Evolutionary conservation across 805 yeast species (phyloP).

Genomic region (Danielia reshetovae): DNA sequence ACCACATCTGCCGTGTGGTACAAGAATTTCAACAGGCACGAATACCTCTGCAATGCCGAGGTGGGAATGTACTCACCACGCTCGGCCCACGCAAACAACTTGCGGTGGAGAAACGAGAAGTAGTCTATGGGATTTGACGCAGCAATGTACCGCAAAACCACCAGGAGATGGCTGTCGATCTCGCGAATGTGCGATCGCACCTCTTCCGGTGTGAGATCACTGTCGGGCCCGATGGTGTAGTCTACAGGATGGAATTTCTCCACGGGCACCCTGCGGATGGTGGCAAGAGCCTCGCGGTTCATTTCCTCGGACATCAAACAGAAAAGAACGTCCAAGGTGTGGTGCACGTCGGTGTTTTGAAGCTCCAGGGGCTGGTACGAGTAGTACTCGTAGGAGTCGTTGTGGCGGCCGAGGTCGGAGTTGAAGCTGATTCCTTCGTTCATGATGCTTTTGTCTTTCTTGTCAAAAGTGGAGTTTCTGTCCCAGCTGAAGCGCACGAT

Average conservation of each 20-base stretch:
- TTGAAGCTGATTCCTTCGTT: conserved; percentile 9
- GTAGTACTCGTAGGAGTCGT: conserved; percentile 25
- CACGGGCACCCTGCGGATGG: conserved; percentile 17
- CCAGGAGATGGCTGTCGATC: conserved; percentile 31
- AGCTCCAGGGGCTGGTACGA: conserved; percentile 27
- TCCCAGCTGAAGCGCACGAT: conserved; percentile 30
- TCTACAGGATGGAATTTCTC: conserved; percentile 2
- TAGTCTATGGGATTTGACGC: conserved; percentile 34
- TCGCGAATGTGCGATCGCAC: conserved; percentile 17
- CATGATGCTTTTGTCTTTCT: not conserved
- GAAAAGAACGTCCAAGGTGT: conserved; percentile 27
- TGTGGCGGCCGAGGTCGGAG: conserved; percentile 8
- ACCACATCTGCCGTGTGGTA: conserved; percentile 27
- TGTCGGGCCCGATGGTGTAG: conserved; percentile 4
- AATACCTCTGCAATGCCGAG: conserved; percentile 25
- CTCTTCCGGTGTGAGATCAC: conserved; percentile 4
- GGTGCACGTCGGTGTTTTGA: conserved; percentile 17
- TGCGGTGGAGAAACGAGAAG: conserved; percentile 21
- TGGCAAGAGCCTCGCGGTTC: conserved; percentile 24
- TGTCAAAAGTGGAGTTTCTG: conserved; percentile 7
- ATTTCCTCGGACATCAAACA: conserved; percentile 28
- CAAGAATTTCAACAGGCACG: conserved; percentile 31
- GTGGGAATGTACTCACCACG: conserved; percentile 26
- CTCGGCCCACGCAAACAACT: conserved; percentile 22
- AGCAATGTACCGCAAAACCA: conserved; percentile 31